Conservation (phyloP, 768 basidiomycete genomes). For the Mycena floridula region DNA sequence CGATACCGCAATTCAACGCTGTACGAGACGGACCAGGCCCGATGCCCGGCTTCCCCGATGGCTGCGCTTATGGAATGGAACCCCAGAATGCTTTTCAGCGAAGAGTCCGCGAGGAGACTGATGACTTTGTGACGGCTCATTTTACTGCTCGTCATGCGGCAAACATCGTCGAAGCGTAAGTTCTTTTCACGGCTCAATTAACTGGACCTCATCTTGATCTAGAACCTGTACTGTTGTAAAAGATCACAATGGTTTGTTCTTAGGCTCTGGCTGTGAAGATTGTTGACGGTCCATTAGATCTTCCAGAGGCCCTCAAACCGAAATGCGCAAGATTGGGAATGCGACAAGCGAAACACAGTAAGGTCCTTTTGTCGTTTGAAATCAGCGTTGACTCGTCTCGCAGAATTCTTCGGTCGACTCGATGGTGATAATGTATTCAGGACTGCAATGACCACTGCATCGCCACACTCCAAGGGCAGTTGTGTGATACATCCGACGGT, state of each 20-base stretch:
- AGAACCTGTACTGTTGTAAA: neutral
- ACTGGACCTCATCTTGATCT: neutral
- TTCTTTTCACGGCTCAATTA: slow-evolving; percentile 3
- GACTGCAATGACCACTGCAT: slow-evolving; percentile 55
- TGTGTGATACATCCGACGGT: slow-evolving; percentile 39
- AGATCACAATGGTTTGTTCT: neutral
- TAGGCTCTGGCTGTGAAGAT: slow-evolving; percentile 46
- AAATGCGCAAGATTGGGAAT: slow-evolving; percentile 21
- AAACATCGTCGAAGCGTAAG: slow-evolving; percentile 47
- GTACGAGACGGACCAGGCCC: slow-evolving; percentile 5
- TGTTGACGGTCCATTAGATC: slow-evolving; percentile 45
- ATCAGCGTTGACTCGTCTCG: neutral
- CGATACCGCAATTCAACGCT: slow-evolving; percentile 42
- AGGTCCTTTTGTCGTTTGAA: slow-evolving; percentile 8
- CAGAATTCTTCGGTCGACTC: slow-evolving; percentile 54
- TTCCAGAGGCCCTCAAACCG: slow-evolving; percentile 35
- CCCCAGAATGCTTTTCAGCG: slow-evolving; percentile 44
- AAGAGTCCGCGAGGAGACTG: slow-evolving; percentile 21
- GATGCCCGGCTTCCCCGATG: slow-evolving; percentile 40
- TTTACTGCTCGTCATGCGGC: slow-evolving; percentile 41
- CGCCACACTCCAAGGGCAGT: slow-evolving; percentile 44
- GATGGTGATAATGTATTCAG: slow-evolving; percentile 47
- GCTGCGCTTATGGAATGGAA: slow-evolving; percentile 31
- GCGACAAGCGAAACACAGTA: slow-evolving; percentile 20
- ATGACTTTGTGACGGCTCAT: slow-evolving; percentile 43